Percentiles rank a stretch among this genome's conserved stretches.
Evolutionary conservation across 257 asterid species (phyloP).

Genomic region (Osmanthus fragrans): DNA sequence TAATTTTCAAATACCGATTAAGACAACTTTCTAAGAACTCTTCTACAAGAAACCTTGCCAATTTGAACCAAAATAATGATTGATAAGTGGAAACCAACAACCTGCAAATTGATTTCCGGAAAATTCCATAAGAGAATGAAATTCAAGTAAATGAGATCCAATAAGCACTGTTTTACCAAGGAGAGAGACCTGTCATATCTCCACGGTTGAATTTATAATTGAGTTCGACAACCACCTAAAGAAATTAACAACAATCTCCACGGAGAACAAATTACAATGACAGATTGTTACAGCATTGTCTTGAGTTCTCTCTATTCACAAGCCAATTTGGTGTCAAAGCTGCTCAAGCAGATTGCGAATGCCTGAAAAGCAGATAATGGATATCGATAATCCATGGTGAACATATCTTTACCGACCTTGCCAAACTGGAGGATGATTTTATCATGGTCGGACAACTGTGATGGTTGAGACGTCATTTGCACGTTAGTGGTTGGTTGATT

Average conservation of each 20-base stretch:
- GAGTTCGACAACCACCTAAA: not conserved
- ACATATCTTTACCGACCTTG: conserved; percentile 87
- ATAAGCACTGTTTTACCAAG: not conserved
- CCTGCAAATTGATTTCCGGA: not conserved
- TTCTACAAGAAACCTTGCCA: too few species aligned
- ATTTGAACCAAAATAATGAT: too few species aligned
- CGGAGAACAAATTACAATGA: not conserved
- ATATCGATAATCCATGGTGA: conserved; percentile 90
- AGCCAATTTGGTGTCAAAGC: conserved; percentile 94
- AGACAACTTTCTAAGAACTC: too few species aligned
- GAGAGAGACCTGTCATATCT: not conserved
- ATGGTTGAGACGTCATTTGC: conserved; percentile 47
- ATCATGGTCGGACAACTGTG: conserved; percentile 68
- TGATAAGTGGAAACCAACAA: too few species aligned
- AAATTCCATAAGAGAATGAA: not conserved
- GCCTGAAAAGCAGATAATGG: conserved; percentile 94
- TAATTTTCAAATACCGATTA: too few species aligned
- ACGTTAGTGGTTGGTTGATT: conserved; percentile 35
- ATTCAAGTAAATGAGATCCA: not conserved
- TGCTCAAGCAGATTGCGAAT: conserved; percentile 84
- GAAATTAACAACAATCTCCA: not conserved
- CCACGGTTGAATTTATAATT: not conserved
- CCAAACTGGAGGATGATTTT: conserved; percentile 84
- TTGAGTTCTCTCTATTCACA: conserved; percentile 57
- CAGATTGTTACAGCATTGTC: not conserved